phyloP scores from a whole-genome alignment of 2,329 filamentous ascomycete species.

The Colletotrichum limetticola region DNA sequence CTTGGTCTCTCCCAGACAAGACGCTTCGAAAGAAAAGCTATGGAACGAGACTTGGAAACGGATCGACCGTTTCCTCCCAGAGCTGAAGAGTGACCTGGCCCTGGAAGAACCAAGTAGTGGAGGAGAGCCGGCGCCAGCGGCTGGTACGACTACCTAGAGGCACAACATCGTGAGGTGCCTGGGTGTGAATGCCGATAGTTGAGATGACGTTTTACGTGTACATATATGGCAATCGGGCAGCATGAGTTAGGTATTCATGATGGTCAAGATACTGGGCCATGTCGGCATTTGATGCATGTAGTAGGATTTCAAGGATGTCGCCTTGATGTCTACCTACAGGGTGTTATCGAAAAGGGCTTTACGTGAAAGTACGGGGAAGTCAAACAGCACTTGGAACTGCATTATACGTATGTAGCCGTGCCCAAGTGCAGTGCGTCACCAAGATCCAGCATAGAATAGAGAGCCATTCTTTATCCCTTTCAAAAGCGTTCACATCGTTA shows the following conservation, averaged over 20 bases:
- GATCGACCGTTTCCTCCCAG: slow-evolving; percentile 73
- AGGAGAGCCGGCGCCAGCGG: not conserved
- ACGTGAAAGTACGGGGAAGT: not conserved
- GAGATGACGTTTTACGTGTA: not conserved
- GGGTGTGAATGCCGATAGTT: not conserved
- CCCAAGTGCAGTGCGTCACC: not conserved
- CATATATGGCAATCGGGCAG: not conserved
- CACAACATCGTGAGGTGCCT: not conserved
- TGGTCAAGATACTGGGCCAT: not conserved
- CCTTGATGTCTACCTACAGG: not conserved
- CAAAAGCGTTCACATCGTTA: too few relatives aligned
- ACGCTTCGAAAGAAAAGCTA: slow-evolving; percentile 64
- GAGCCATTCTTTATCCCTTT: not conserved
- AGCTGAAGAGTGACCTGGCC: slow-evolving; percentile 66
- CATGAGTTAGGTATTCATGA: not conserved
- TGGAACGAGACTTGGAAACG: slow-evolving; percentile 74
- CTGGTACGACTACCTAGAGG: slow-evolving; percentile 3
- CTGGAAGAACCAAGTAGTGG: slow-evolving; percentile 54
- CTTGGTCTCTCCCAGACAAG: slow-evolving; percentile 75
- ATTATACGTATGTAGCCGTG: not conserved
- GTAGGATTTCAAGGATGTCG: too few relatives aligned
- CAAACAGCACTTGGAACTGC: not conserved
- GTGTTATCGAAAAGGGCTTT: not conserved
- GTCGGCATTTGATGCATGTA: not conserved
- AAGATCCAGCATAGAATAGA: not conserved